phyloP scores from a whole-genome alignment of 306 rosid genomes.

The Prosopis cineraria region DNA sequence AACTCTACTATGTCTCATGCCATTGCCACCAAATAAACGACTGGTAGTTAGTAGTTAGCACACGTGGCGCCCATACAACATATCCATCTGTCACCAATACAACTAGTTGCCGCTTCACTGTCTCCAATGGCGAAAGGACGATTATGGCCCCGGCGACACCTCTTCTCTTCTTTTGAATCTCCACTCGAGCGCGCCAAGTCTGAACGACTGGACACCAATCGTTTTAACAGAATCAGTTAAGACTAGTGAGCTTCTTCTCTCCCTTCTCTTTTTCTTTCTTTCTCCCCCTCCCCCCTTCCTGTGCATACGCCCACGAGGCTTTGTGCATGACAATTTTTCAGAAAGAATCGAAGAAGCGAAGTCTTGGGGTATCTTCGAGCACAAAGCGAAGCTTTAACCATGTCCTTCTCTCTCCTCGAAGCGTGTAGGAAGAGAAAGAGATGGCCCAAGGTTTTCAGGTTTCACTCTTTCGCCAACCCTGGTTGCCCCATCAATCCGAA shows the following conservation, averaged over 20 bases:
- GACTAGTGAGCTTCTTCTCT: background rate
- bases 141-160: background rate
- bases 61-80: background rate
- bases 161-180: background rate
- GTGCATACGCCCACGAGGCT: background rate
- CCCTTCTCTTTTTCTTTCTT: background rate
- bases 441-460: constrained; percentile 57
- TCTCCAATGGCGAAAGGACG: background rate
- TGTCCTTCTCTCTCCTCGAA: constrained; percentile 65
- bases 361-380: constrained; percentile 22
- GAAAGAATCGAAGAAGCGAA: constrained; percentile 34
- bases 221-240: constrained; percentile 33
- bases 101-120: background rate
- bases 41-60: no score
- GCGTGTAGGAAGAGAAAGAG: constrained; percentile 70
- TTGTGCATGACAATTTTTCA: background rate
- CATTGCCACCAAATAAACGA: no score
- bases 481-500: constrained; percentile 49
- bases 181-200: constrained; percentile 7
- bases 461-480: constrained; percentile 65
- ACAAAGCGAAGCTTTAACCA: constrained; percentile 28
- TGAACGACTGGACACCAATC: background rate
- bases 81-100: background rate
- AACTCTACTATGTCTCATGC: background rate
- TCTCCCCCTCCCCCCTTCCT: background rate